phyloP scores from a whole-genome alignment of 1,139 yeast species.

The Kluyveromyces sp. region DNA sequence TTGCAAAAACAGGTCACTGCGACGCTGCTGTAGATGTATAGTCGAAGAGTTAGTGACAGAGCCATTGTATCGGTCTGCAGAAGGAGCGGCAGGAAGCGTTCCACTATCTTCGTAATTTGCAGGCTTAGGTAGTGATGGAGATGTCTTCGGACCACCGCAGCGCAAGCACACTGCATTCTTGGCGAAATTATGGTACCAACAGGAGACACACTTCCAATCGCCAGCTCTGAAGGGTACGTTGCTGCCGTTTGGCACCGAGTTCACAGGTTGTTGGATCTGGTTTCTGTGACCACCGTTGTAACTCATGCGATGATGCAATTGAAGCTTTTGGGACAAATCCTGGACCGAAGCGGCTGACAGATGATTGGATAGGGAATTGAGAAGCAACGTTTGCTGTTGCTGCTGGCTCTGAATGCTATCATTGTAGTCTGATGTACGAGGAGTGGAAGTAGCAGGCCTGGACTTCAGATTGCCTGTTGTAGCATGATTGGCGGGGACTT shows the following conservation, averaged over 20 bases:
- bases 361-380: neutral
- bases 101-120: neutral
- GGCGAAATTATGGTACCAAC: conserved; percentile 89
- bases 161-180: conserved; percentile 80
- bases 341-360: neutral
- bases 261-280: conserved; percentile 6
- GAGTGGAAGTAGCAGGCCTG: neutral
- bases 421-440: conserved; percentile 1
- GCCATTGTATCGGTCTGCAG: neutral
- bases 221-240: conserved; percentile 90
- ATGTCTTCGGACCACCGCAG: conserved; percentile 68
- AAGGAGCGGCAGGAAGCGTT: neutral
- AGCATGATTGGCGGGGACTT: neutral
- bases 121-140: neutral
- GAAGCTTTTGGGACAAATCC: neutral
- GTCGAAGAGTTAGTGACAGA: neutral
- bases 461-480: neutral
- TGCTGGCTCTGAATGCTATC: conserved; percentile 8
- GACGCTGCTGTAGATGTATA: neutral
- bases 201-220: conserved; percentile 86
- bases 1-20: neutral
- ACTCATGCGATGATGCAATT: conserved; percentile 3
- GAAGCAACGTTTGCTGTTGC: conserved; percentile 7
- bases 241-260: conserved; percentile 9
- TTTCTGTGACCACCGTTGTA: neutral